phyloP scores from a whole-genome alignment of 495 filamentous ascomycete species.

The Aspergillus homomorphus region DNA sequence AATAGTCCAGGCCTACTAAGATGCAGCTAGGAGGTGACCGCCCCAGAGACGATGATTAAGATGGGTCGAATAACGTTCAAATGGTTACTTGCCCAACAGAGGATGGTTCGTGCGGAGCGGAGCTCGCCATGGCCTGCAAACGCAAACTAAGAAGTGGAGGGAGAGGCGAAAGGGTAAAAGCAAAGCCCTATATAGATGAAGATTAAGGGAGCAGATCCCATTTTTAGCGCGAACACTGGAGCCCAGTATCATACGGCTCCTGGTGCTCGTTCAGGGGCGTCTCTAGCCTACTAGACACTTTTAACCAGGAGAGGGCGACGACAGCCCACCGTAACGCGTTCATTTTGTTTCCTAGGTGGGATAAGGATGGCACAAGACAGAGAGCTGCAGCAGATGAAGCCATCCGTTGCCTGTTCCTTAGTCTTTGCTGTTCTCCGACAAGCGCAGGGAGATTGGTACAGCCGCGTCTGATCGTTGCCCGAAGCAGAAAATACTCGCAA shows the following conservation, averaged over 20 bases:
- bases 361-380: not conserved
- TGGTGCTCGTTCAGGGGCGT: constrained; percentile 6
- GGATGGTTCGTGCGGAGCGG: constrained; percentile 25
- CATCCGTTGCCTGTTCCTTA: constrained; percentile 14
- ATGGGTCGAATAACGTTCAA: constrained; percentile 20
- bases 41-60: constrained; percentile 17
- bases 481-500: constrained; percentile 21
- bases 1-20: constrained; percentile 8
- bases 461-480: constrained; percentile 24
- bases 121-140: constrained; percentile 12
- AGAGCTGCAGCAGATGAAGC: constrained; percentile 7
- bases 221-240: constrained; percentile 5
- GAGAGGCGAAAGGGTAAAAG: constrained; percentile 10
- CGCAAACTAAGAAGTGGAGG: constrained; percentile 8
- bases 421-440: constrained; percentile 8
- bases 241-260: constrained; percentile 4
- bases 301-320: not conserved
- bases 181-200: constrained; percentile 11
- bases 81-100: constrained; percentile 15
- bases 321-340: not conserved
- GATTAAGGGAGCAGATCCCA: constrained; percentile 14
- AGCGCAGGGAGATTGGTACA: constrained; percentile 19
- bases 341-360: not conserved
- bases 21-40: constrained; percentile 17
- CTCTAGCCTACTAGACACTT: not conserved